Percentiles rank a stretch among this genome's conserved stretches.
Evolutionary conservation across 768 basidiomycete genomes (phyloP).

Genomic region (Leccinellum albellum): DNA sequence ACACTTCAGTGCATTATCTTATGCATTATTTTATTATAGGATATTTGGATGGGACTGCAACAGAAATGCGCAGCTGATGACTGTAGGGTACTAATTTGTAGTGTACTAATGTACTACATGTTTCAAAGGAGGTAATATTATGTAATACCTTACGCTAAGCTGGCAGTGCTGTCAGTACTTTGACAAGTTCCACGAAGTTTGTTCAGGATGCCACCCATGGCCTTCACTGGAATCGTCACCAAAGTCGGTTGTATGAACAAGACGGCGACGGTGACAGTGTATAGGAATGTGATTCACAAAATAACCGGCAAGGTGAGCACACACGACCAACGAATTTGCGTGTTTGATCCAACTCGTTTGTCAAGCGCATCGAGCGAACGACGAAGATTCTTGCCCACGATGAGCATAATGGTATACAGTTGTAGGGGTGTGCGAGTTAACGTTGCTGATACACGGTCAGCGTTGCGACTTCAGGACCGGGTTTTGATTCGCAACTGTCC

Average conservation of each 20-base stretch:
- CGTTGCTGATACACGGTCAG: conserved; percentile 34
- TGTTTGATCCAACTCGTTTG: conserved; percentile 1
- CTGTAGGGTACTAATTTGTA: too few species aligned
- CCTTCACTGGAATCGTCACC: conserved; percentile 69
- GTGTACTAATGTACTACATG: too few species aligned
- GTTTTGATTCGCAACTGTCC: conserved; percentile 81
- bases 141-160: neutral
- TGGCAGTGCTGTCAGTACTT: too few species aligned
- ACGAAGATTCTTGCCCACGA: conserved; percentile 82
- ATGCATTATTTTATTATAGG: too few species aligned
- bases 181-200: neutral
- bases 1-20: neutral
- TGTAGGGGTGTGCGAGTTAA: neutral
- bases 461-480: conserved; percentile 61
- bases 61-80: too few species aligned
- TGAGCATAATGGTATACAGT: conserved; percentile 57
- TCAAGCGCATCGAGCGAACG: conserved; percentile 65
- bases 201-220: conserved; percentile 69
- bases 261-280: conserved; percentile 80
- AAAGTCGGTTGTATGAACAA: conserved; percentile 83
- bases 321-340: neutral
- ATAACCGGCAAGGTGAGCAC: conserved; percentile 68
- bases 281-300: conserved; percentile 67
- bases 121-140: neutral
- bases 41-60: too few species aligned